These are phyloP conservation scores for Vigna radiata DNA, from an alignment of 306 rosid species.

Conservation along the genomic window DNA sequence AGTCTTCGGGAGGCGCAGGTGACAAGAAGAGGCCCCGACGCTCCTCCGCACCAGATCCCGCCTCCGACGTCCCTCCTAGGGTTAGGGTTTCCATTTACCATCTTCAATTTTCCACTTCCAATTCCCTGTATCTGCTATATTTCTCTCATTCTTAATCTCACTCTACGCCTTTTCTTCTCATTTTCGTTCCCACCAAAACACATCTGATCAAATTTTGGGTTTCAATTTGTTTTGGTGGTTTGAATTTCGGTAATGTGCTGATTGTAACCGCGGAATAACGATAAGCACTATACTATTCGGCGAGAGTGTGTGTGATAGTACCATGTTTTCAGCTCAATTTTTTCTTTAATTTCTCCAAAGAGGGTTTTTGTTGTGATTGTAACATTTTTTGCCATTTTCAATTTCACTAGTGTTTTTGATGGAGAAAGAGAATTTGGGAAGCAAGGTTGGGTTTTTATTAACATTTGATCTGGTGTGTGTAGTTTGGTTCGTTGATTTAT, in stretches of 20 bases:
- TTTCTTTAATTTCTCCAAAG: neutral
- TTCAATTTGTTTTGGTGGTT: neutral
- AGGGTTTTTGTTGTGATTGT: neutral
- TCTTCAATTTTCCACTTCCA: neutral
- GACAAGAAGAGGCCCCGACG: conserved; percentile 97
- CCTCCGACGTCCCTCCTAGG: conserved; percentile 76
- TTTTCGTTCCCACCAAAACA: neutral
- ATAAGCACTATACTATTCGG: neutral
- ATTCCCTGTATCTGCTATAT: neutral
- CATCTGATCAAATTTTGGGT: conserved; percentile 23
- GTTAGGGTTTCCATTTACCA: conserved; percentile 43
- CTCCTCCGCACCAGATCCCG: conserved; percentile 78
- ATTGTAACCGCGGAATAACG: conserved; percentile 7
- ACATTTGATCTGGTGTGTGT: conserved; percentile 22
- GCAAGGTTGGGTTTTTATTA: conserved; percentile 16
- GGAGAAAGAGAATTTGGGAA: neutral
- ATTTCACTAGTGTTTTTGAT: neutral
- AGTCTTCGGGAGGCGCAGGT: conserved; percentile 79
- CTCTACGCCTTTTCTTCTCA: conserved; percentile 3
- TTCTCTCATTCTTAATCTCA: neutral
- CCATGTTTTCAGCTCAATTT: conserved; percentile 23
- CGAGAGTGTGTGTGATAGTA: neutral
- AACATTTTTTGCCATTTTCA: neutral
- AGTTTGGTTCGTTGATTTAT: conserved; percentile 18
- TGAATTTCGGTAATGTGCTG: conserved; percentile 29